These are phyloP conservation scores for Lonicera japonica DNA, from an alignment of 129 eudicot genomes.

Conservation along the genomic window DNA sequence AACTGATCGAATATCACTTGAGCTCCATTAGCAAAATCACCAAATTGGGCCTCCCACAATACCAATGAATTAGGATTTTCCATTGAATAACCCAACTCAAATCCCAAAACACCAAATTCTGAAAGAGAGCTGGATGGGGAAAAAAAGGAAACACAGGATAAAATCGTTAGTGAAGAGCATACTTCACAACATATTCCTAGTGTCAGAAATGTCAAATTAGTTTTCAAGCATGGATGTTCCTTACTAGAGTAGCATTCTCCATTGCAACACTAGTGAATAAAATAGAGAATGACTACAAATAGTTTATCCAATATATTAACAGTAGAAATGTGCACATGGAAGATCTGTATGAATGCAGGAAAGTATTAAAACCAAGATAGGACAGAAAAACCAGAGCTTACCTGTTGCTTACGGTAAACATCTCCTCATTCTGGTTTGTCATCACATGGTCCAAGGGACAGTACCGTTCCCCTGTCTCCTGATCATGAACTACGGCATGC, in stretches of 20 bases:
- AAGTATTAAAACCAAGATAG: background rate
- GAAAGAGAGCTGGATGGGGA: conserved; percentile 74
- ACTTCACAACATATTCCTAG: background rate
- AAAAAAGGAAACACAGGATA: conserved; percentile 2
- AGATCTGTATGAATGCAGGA: background rate
- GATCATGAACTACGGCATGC: conserved; percentile 91
- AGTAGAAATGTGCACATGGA: background rate
- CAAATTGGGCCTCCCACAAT: conserved; percentile 94
- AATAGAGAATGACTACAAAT: too few relatives aligned
- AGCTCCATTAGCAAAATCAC: conserved; percentile 92
- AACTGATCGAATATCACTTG: conserved; percentile 93
- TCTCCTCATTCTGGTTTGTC: conserved; percentile 73
- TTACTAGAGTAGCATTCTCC: background rate
- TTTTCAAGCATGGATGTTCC: background rate
- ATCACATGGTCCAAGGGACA: conserved; percentile 91
- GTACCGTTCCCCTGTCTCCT: conserved; percentile 82
- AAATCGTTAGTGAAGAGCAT: conserved; percentile 9
- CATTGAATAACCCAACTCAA: conserved; percentile 89
- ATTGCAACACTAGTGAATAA: too few relatives aligned
- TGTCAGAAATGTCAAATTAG: background rate
- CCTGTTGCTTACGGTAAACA: conserved; percentile 99
- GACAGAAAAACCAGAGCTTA: conserved; percentile 7
- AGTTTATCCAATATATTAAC: too few relatives aligned
- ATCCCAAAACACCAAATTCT: conserved; percentile 91
- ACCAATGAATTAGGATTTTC: conserved; percentile 82